A percentile compares a stretch with the other conserved stretches of the same genome.
Evolutionary conservation across 2,329 filamentous ascomycete species (phyloP).

Genomic region (Curvularia sp.): DNA sequence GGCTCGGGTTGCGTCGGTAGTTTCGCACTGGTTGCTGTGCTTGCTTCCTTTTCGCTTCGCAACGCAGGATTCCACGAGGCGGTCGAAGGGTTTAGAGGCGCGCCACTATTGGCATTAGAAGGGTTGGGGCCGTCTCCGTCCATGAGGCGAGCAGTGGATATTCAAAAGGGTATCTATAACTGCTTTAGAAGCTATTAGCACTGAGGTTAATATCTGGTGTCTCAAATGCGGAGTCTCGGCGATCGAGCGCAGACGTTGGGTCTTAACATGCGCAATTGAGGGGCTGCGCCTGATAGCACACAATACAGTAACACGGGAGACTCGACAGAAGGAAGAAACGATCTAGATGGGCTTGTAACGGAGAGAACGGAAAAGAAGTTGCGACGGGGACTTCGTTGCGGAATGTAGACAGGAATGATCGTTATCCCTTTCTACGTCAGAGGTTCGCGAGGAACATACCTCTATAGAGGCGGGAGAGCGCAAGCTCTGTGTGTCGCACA

Average conservation of each 20-base stretch:
- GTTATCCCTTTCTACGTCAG: slow-evolving; percentile 38
- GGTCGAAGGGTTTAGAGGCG: slow-evolving; percentile 26
- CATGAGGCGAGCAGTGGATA: slow-evolving; percentile 43
- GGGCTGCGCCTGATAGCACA: slow-evolving; percentile 10
- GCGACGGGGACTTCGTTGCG: slow-evolving; percentile 5
- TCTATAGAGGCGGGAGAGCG: slow-evolving; percentile 43
- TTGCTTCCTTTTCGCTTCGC: slow-evolving; percentile 52
- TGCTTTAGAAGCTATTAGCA: slow-evolving; percentile 40
- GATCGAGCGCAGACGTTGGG: slow-evolving; percentile 15
- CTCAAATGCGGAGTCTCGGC: slow-evolving; percentile 16
- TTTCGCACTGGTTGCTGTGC: slow-evolving; percentile 19
- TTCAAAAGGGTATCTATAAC: slow-evolving; percentile 46
- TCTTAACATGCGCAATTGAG: slow-evolving; percentile 2
- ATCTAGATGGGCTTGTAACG: neutral
- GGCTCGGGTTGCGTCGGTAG: slow-evolving; percentile 23
- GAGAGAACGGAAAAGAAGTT: slow-evolving; percentile 2
- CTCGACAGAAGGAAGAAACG: slow-evolving; percentile 1
- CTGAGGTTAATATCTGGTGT: slow-evolving; percentile 12
- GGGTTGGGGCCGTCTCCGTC: slow-evolving; percentile 51
- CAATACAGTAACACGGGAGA: neutral
- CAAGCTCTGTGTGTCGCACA: slow-evolving; percentile 20
- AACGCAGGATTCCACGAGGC: slow-evolving; percentile 65
- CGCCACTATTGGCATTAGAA: slow-evolving; percentile 49
- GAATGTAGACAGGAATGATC: slow-evolving; percentile 14
- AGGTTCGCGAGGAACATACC: slow-evolving; percentile 34